Base-by-base conservation (phyloP, 2,329 filamentous ascomycete genomes). In the Alternaria hordeiaustralica region DNA sequence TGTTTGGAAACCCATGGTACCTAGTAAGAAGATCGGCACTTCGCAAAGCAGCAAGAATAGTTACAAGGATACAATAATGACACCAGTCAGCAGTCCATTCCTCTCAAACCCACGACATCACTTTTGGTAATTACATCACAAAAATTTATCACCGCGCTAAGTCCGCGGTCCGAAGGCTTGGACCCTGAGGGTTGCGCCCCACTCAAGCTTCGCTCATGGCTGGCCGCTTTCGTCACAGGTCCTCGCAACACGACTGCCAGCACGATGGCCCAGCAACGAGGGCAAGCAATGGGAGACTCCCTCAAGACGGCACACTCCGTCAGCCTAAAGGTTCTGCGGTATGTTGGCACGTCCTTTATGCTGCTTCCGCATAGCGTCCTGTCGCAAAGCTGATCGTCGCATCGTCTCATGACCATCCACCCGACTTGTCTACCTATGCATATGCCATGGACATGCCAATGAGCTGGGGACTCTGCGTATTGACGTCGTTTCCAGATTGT, bases 291-390 rank as follows among this genome's bases (percentile, higher is more conserved):
- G 64, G 78, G 78, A 12, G 79, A 82, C 25, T 74, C 75, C 49
- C 66, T 80, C 47, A 80, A 79, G 64, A 77, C 77, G 6, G 92
- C 95, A 0, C 96, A 98, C 80, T 88, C 90, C 15, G 85, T 93
- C 67, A 94, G 97, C 65, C 83, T 98, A 51, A 96, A 97, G 81
- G 89, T 91, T 15, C 83, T 98, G 58, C 84, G 97, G 60, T 97
- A 92, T 90, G 30, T 55, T 21, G n/a, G 7, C 45, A 30, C 20
- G 28, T 30, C 33, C 33, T 12, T 11, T 18, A 18, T 20, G 43
- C 21, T 23, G n/a, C 41, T 45, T 9, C 10, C 12, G 15, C 47
- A 47, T 23, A 33, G 36, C 26, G 13, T 15, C n/a, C 26, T 20
- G 36, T 36, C 25, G 36, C 49, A 15, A 41, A 20, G 25, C 41